phyloP scores from a whole-genome alignment of 1,284 basidiomycete species.

The Cronartium ribicola region DNA sequence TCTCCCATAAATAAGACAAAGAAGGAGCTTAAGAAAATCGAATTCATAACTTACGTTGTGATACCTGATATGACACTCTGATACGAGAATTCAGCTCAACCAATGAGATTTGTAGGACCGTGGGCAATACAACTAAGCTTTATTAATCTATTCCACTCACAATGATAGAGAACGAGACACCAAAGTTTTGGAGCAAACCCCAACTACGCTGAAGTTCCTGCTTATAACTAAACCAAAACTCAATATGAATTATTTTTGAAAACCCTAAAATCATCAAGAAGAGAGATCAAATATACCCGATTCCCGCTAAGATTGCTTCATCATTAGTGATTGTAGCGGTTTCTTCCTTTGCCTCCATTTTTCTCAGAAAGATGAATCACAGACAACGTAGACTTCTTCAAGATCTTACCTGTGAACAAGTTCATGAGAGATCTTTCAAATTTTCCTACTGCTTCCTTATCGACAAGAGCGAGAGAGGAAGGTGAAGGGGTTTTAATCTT shows the following conservation, averaged over 20 bases:
- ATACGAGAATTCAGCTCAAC: not conserved
- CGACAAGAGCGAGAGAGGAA: no score
- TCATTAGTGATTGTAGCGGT: not conserved
- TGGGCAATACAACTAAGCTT: not conserved
- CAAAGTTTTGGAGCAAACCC: conserved; percentile 56
- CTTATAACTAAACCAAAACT: conserved; percentile 15
- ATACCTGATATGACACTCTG: conserved; percentile 21
- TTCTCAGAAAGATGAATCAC: no score
- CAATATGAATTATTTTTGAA: not conserved
- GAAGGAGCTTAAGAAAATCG: not conserved
- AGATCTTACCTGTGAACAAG: no score
- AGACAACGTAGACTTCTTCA: no score
- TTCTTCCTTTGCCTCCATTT: no score
- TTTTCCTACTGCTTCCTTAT: no score
- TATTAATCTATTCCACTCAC: conserved; percentile 51
- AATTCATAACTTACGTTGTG: conserved; percentile 6
- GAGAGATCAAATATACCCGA: not conserved
- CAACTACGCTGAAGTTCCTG: conserved; percentile 20
- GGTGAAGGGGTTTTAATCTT: no score
- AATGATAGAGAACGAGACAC: conserved; percentile 70
- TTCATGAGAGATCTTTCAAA: no score
- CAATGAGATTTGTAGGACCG: not conserved
- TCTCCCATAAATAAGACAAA: conserved; percentile 53
- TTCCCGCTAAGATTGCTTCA: conserved; percentile 13
- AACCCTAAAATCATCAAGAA: not conserved